Conservation (phyloP, 2,329 filamentous ascomycete species). For the Xylariaceae sp. region DNA sequence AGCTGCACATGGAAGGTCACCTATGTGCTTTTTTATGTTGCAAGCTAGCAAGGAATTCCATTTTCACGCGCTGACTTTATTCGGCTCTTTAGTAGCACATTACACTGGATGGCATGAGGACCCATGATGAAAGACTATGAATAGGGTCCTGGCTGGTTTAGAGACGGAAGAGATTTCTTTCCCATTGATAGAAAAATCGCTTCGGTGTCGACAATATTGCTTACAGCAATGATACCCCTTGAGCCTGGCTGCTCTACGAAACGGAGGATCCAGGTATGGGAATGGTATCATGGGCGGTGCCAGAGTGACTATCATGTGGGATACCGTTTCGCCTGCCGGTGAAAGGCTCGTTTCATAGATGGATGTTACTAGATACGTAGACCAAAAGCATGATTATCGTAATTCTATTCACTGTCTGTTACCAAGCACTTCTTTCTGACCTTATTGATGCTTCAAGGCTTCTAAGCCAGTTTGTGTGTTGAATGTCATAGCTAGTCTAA, state of each 20-base stretch:
- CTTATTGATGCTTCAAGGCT: too few species aligned
- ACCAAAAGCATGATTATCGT: not conserved
- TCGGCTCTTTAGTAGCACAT: not conserved
- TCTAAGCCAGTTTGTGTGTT: too few species aligned
- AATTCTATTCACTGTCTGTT: not conserved
- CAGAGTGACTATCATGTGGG: not conserved
- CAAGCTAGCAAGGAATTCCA: not conserved
- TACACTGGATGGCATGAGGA: not conserved
- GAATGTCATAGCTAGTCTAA: too few species aligned
- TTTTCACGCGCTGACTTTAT: not conserved
- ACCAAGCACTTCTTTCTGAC: too few species aligned
- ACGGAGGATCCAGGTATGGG: not conserved
- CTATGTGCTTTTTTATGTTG: not conserved
- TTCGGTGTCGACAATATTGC: not conserved
- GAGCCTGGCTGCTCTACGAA: not conserved
- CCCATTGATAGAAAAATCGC: not conserved
- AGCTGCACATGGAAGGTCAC: not conserved
- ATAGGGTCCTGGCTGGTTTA: not conserved
- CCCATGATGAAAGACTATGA: not conserved
- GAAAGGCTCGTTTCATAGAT: not conserved
- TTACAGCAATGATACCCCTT: slow-evolving; percentile 6
- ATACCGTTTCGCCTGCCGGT: not conserved
- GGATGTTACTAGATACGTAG: not conserved
- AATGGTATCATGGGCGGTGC: not conserved
- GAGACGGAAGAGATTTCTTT: slow-evolving; percentile 4